Base-by-base conservation (phyloP, 2,329 filamentous ascomycete genomes). In the Hymenoscyphus infarciens region DNA sequence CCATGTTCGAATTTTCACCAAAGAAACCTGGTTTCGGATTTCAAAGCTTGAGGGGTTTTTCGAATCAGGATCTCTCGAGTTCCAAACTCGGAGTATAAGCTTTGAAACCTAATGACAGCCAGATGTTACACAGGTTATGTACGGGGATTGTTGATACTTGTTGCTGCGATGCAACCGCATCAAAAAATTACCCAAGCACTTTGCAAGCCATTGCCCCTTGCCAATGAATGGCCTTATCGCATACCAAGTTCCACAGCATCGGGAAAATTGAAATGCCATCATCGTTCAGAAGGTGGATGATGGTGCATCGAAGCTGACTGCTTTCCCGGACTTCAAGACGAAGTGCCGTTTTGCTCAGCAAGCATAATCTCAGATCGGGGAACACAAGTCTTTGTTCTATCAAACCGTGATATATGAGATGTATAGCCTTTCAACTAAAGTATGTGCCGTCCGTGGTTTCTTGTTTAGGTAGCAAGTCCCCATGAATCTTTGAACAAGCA, bases 161-260 rank as follows among this genome's bases (percentile, higher is more conserved):
- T 19, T 49, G 42, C 19, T 19, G 19, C 19, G 8, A 19, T 52
- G 19, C 19, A 13, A 52, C 45, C 45, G 25, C 45, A 52, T 52
- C 45, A 13, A 22, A 19, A 19, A 22, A 22, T 11, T 13, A n/a
- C 19, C n/a, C 35, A 38, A 38, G 35, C 35, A 22, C 22, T 13
- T 22, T 25, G 22, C 45, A 52, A 52, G 45, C 19, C 45, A 25
- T 52, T 13, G 13, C 35, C 35, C 35, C 13, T 11, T 35, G 13
- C 35, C 35, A 15, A 38, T 38, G 35, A 15, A 38, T 38, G 35
- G 2, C 35, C 4, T 15, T 38, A 52, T 52, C 3, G 45, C 45
- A 52, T 52, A 52, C 45, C n/a, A 49, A 49, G 19, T 49, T 22
- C n/a, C 45, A 52, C 45, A 25, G 45, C 45, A 52, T 52, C 45